Evolutionary conservation across 805 yeast genomes (phyloP).

Genomic region (Scheffersomyces ergatensis): DNA sequence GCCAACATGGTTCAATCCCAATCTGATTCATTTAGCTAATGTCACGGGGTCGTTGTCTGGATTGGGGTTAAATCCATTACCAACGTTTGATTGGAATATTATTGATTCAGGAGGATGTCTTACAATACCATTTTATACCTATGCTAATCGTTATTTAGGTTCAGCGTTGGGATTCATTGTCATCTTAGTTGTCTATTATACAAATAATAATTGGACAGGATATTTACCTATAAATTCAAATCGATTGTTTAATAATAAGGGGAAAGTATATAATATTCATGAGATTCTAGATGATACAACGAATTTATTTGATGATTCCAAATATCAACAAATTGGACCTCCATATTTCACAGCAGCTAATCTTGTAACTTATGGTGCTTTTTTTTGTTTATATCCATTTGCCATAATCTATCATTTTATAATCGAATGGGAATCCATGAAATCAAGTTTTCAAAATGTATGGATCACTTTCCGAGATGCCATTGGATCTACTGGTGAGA

Average conservation of each 20-base stretch:
- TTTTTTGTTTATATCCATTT: constrained; percentile 56
- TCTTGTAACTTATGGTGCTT: constrained; percentile 56
- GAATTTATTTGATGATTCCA: constrained; percentile 43
- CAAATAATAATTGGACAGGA: constrained; percentile 50
- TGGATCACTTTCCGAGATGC: constrained; percentile 26
- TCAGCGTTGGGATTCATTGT: constrained; percentile 28
- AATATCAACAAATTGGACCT: constrained; percentile 57
- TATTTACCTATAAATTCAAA: constrained; percentile 55
- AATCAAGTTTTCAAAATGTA: constrained; percentile 34
- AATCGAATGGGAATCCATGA: constrained; percentile 45
- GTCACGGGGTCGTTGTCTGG: constrained; percentile 37
- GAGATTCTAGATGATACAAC: constrained; percentile 42
- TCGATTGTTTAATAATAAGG: constrained; percentile 50
- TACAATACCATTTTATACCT: constrained; percentile 42
- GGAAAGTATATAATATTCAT: constrained; percentile 44
- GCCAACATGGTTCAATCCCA: constrained; percentile 44
- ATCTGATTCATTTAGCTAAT: constrained; percentile 38
- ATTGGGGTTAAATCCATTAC: constrained; percentile 40
- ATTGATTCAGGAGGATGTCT: constrained; percentile 36
- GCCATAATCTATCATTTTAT: constrained; percentile 47
- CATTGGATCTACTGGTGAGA: constrained; percentile 15
- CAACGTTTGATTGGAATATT: constrained; percentile 44
- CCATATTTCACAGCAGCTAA: constrained; percentile 67
- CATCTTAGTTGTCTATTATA: constrained; percentile 36
- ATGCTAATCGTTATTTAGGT: constrained; percentile 39